Conservation (phyloP, 441 rosid species). For the Adansonia gregorii region DNA sequence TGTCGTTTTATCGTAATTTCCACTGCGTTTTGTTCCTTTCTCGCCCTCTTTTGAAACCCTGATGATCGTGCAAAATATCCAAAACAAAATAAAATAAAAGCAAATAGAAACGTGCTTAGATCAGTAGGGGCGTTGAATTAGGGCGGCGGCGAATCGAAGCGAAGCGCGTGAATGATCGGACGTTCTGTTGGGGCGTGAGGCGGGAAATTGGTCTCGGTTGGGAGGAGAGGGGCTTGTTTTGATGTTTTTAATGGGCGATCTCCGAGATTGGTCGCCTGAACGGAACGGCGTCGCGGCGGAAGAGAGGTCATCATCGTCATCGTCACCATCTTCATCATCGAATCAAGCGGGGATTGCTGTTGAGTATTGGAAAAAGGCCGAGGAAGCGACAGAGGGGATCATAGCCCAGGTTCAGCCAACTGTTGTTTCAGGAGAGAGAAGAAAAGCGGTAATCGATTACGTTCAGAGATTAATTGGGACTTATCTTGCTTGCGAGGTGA, state of each 20-base stretch:
- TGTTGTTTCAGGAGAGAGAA: constrained; percentile 65
- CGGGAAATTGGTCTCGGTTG: background rate
- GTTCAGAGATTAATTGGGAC: constrained; percentile 62
- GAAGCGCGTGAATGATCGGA: constrained; percentile 19
- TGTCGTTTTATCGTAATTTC: constrained; percentile 27
- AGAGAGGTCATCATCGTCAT: constrained; percentile 45
- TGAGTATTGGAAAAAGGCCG: constrained; percentile 62
- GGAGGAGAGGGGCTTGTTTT: background rate
- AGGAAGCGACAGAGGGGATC: constrained; percentile 66
- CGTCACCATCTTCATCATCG: constrained; percentile 37
- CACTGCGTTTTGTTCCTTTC: constrained; percentile 1
- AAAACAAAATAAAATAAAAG: too few species aligned
- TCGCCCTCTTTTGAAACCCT: constrained; percentile 26
- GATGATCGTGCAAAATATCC: constrained; percentile 31
- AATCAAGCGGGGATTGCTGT: constrained; percentile 42
- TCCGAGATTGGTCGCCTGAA: constrained; percentile 64
- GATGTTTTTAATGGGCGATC: constrained; percentile 67
- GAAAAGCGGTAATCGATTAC: constrained; percentile 73
- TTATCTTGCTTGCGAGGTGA: constrained; percentile 68
- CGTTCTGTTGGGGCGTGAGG: background rate
- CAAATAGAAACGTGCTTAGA: background rate
- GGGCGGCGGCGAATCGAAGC: constrained; percentile 24
- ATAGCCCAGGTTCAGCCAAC: constrained; percentile 77
- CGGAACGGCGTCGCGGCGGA: constrained; percentile 41
- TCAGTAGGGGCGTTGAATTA: constrained; percentile 22